Base-by-base conservation (phyloP, 495 filamentous ascomycete species). In the Penicillium soppii region DNA sequence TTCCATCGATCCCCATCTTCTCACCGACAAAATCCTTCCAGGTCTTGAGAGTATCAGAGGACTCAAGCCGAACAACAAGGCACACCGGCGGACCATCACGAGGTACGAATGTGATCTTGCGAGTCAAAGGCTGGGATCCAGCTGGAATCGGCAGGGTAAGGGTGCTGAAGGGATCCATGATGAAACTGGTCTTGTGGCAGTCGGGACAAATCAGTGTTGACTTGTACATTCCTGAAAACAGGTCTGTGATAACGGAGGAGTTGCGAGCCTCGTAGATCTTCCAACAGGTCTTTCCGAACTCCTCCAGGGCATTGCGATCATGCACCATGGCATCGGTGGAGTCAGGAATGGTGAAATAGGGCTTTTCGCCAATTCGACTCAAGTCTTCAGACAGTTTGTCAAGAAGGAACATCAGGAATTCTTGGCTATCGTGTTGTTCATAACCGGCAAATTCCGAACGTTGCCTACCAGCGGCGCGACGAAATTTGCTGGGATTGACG, bases 161-260 rank as follows among this genome's bases (percentile, higher is more conserved):
- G 50, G 91, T 94, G 72, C 89, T 97, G 79, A 95, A 98, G 2
- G 94, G 94, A 71, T 98, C 94, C 57, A 98, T 97, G 4, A 94
- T 98, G 54, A 98, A 96, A 78, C 91, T 96, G 70, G 96, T 87
- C 73, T 98, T 98, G 48, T 86, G 79, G 63, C 94, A 98, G 7
- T 74, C 81, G 1, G 92, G 95, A 64, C 94, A 98, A 50, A 91
- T 82, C 35, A 98, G 80, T 4, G 92, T 97, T 22, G 92, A 97
- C 73, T 97, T 96, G 78, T 97, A 98, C 77, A 97, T 90, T 43
- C 94, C 94, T 38, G 89, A 91, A 65, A 98, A 97, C 4, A 98
- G 77, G 61, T 98, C 94, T 26, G 88, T 91, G 54, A 95, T 88
- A 32, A 97, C 85, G 3, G 95, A 97, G 63, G 96, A 91, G 56